Conservation (phyloP, 192 early-diverging fungal genomes). For the Coemansia sp. region DNA sequence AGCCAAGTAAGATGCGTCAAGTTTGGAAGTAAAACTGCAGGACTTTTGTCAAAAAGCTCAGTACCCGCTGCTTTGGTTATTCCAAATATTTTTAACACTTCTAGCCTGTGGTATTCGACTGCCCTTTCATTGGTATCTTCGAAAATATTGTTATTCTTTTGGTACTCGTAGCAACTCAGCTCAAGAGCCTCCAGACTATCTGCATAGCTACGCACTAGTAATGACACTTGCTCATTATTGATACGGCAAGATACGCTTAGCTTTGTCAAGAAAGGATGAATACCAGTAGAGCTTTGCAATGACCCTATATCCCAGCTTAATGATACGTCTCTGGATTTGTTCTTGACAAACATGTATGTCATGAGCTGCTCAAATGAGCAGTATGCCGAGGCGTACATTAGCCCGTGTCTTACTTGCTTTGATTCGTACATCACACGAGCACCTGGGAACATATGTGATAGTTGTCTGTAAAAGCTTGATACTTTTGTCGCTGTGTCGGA, state of each 20-base stretch:
- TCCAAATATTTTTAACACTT: background rate
- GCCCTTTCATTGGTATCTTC: background rate
- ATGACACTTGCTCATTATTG: background rate
- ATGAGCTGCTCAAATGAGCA: background rate
- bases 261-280: background rate
- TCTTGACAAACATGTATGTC: background rate
- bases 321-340: background rate
- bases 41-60: background rate
- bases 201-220: background rate
- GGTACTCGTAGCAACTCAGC: background rate
- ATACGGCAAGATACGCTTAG: background rate
- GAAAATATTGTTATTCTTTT: background rate
- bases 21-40: background rate
- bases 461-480: background rate
- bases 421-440: background rate
- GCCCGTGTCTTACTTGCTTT: background rate
- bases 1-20: background rate
- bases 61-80: background rate
- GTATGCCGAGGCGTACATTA: background rate
- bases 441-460: background rate
- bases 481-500: background rate
- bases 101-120: background rate
- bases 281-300: background rate
- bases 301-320: background rate
- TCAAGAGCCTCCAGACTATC: background rate